Evolutionary conservation across 345 rosid genomes (phyloP), one percentile per base, ranked within the genome.

Genomic region (Odontarrhena argentea): DNA sequence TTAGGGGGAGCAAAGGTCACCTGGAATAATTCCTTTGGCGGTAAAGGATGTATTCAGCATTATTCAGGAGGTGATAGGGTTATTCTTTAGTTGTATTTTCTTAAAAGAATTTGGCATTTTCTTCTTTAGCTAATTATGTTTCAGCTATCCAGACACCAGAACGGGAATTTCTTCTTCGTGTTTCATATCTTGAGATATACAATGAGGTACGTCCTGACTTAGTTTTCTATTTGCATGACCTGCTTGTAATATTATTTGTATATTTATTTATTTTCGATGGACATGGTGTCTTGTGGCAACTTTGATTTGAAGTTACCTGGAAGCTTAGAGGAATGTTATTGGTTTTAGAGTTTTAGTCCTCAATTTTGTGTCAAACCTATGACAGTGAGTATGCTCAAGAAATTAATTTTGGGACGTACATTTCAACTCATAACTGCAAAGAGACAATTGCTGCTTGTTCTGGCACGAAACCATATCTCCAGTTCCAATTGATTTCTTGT

Each of bases 1-100:
- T 63, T 78, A 93, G 98, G 98, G 98, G 49, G 98, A 89, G 80
- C 98, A 93, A 73, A 89, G 88, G 80, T 93, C 93, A 77, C 98
- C 98, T 52, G 97, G 98, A 67, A 73, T 89, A 12, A 87, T 93
- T 68, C 98, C 97, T 1, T 57, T 93, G 83, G 94, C 98, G 1
- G 86, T 93, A 73, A 90, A 93, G 79, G 97, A 93, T 72, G 98
- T 86, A 4, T 93, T 89, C 80, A 86, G 92, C 73, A 87, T 91
- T 69, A 93, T 93, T 73, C 98, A 93, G 81, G 97, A 93, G 94
- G 97, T 93, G 77, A 62, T 74, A 7, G 59, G 59, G 46, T 74
- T 74, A 60, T 53, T 67, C 43, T 65, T 46, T 48, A 24, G 63
- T 61, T 60, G 18, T 67, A 68, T 24, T 34, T 53, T 61, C 26